Conservation (phyloP, 495 filamentous ascomycete species). For the Annulohypoxylon moriforme region DNA sequence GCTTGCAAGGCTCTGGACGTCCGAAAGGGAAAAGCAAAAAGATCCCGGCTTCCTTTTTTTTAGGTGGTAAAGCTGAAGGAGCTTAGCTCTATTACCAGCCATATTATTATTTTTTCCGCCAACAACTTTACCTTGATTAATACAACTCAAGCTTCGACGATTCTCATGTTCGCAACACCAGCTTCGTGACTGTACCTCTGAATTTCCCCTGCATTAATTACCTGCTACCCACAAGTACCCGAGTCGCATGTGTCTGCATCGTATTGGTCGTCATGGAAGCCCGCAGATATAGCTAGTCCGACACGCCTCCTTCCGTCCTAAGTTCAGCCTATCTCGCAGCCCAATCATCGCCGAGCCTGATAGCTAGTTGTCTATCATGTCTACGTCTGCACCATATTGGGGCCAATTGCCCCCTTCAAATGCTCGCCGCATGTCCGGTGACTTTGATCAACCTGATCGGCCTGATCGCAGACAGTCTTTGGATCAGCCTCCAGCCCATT, state of each 20-base stretch:
- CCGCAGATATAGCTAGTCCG: slow-evolving; percentile 48
- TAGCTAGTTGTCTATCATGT: slow-evolving; percentile 39
- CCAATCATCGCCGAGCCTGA: slow-evolving; percentile 41
- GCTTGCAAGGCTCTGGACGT: slow-evolving; percentile 30
- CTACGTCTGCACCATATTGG: slow-evolving; percentile 53
- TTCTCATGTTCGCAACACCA: slow-evolving; percentile 23
- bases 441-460: slow-evolving; percentile 50
- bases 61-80: slow-evolving; percentile 31
- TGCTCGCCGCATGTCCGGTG: slow-evolving; percentile 57
- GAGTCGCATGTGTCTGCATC: slow-evolving; percentile 59
- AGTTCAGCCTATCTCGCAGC: slow-evolving; percentile 45
- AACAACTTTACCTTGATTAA: slow-evolving; percentile 14
- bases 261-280: slow-evolving; percentile 57
- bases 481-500: slow-evolving; percentile 51
- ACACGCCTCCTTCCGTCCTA: slow-evolving; percentile 34
- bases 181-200: slow-evolving; percentile 17
- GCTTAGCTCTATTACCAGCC: slow-evolving; percentile 32
- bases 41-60: slow-evolving; percentile 35
- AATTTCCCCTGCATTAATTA: slow-evolving; percentile 44
- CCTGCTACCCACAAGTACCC: slow-evolving; percentile 37
- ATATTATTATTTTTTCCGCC: slow-evolving; percentile 21
- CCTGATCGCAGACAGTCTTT: slow-evolving; percentile 56
- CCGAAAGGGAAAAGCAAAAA: slow-evolving; percentile 30
- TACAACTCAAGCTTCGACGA: slow-evolving; percentile 26
- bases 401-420: slow-evolving; percentile 55